Percentiles rank a stretch among this genome's conserved stretches.
These are phyloP conservation scores for Tripterygium wilfordii DNA, from an alignment of 177 flowering plant genomes.

Conservation along the genomic window DNA sequence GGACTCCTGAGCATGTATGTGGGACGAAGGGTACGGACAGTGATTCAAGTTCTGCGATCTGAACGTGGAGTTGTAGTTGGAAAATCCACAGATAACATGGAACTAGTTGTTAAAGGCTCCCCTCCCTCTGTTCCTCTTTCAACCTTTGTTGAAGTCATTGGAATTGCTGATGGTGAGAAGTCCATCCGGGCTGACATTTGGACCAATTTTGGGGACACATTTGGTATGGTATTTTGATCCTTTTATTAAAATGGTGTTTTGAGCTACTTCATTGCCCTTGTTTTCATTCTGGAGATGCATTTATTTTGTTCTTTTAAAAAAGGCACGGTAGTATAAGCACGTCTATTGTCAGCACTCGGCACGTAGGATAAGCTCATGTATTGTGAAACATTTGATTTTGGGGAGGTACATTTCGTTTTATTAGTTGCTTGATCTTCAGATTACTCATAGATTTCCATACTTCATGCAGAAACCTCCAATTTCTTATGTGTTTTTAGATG, in stretches of 20 bases:
- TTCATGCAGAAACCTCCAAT: too few species aligned
- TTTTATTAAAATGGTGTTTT: neutral
- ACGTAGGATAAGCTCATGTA: too few species aligned
- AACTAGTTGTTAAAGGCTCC: conserved; percentile 52
- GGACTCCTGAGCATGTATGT: conserved; percentile 57
- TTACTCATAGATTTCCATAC: too few species aligned
- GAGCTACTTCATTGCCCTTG: too few species aligned
- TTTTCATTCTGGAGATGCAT: too few species aligned
- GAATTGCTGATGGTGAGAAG: conserved; percentile 69
- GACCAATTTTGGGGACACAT: conserved; percentile 75
- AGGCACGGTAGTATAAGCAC: too few species aligned
- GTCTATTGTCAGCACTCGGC: too few species aligned
- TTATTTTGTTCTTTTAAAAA: too few species aligned
- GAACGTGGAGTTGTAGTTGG: conserved; percentile 57
- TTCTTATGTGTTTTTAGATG: too few species aligned
- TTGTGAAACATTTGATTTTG: too few species aligned
- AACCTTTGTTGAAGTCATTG: conserved; percentile 81
- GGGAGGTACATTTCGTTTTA: too few species aligned
- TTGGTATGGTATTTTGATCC: conserved; percentile 39
- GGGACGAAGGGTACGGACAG: conserved; percentile 70
- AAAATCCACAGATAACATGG: conserved; percentile 74
- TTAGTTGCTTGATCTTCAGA: too few species aligned
- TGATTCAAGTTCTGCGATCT: conserved; percentile 56
- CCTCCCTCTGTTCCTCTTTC: conserved; percentile 24
- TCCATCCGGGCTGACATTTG: conserved; percentile 73